Evolutionary conservation across 1,139 yeast genomes (phyloP).

Genomic region (Torulaspora pretoriensis): DNA sequence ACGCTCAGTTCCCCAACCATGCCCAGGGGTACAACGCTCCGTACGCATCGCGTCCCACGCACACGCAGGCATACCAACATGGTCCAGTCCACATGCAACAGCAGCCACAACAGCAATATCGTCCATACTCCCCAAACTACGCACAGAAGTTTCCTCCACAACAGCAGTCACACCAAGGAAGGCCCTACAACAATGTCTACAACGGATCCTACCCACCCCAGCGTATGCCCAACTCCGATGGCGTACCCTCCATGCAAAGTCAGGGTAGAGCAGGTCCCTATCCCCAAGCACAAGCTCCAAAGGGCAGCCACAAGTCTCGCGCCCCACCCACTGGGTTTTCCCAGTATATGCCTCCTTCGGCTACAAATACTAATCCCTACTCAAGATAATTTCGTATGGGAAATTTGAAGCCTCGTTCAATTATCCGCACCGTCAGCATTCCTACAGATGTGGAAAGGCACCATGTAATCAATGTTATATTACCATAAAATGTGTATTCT

Average conservation of each 20-base stretch:
- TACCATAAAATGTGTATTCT: slow-evolving; percentile 6
- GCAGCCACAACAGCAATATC: slow-evolving; percentile 12
- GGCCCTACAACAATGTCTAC: slow-evolving; percentile 7
- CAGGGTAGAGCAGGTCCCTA: slow-evolving; percentile 15
- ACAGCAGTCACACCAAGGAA: slow-evolving; percentile 10
- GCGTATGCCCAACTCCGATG: slow-evolving; percentile 5
- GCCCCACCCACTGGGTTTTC: slow-evolving; percentile 28
- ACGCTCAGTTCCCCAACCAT: slow-evolving; percentile 6
- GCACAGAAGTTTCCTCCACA: slow-evolving; percentile 11
- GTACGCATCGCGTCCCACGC: slow-evolving; percentile 4
- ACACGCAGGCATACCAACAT: slow-evolving; percentile 6
- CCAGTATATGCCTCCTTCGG: slow-evolving; percentile 29
- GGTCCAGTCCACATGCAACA: slow-evolving; percentile 10
- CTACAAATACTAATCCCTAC: slow-evolving; percentile 29
- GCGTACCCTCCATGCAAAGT: slow-evolving; percentile 7
- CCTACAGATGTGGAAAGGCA: not conserved
- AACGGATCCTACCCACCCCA: slow-evolving; percentile 12
- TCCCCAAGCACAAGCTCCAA: slow-evolving; percentile 7
- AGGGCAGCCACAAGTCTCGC: slow-evolving; percentile 11
- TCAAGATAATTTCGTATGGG: slow-evolving; percentile 11
- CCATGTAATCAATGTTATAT: slow-evolving; percentile 1
- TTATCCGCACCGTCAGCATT: not conserved
- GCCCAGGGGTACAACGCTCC: slow-evolving; percentile 1
- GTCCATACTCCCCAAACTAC: slow-evolving; percentile 7
- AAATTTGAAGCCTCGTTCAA: not conserved